A percentile compares a stretch with the other conserved stretches of the same genome.
These are phyloP conservation scores for Suillus ampliporus DNA, from an alignment of 768 basidiomycete species.

Conservation along the genomic window DNA sequence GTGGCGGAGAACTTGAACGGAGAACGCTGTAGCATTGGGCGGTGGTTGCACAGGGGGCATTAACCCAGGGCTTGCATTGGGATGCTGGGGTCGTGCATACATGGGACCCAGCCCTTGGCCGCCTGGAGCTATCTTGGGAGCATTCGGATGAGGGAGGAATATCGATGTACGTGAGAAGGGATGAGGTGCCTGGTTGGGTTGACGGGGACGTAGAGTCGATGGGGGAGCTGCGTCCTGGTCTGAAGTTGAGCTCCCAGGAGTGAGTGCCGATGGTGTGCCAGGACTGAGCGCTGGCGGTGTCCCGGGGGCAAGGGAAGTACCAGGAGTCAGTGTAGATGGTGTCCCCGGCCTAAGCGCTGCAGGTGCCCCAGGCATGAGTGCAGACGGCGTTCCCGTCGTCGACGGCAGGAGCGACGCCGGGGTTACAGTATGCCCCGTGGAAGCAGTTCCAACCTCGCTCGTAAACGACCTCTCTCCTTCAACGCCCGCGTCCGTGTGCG, in stretches of 20 bases:
- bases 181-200: constrained; percentile 23
- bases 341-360: not conserved
- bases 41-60: constrained; percentile 12
- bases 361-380: constrained; percentile 19
- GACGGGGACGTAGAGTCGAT: constrained; percentile 35
- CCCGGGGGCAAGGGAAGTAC: constrained; percentile 17
- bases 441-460: constrained; percentile 1
- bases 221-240: constrained; percentile 6
- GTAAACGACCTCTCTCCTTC: constrained; percentile 10
- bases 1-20: constrained; percentile 32
- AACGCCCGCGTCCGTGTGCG: not conserved
- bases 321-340: constrained; percentile 22
- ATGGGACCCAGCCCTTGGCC: constrained; percentile 53
- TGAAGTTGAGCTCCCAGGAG: not conserved
- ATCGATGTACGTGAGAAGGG: constrained; percentile 45
- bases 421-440: constrained; percentile 15
- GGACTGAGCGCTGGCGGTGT: constrained; percentile 19
- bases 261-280: not conserved
- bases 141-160: constrained; percentile 61
- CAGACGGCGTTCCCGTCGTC: constrained; percentile 14
- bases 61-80: constrained; percentile 16
- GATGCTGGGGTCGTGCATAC: constrained; percentile 50
- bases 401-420: constrained; percentile 17
- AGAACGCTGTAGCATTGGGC: constrained; percentile 35
- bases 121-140: constrained; percentile 47